These are phyloP conservation scores for Nematocida parisii DNA, from an alignment of 371 early-diverging fungal genomes.

Conservation along the genomic window DNA sequence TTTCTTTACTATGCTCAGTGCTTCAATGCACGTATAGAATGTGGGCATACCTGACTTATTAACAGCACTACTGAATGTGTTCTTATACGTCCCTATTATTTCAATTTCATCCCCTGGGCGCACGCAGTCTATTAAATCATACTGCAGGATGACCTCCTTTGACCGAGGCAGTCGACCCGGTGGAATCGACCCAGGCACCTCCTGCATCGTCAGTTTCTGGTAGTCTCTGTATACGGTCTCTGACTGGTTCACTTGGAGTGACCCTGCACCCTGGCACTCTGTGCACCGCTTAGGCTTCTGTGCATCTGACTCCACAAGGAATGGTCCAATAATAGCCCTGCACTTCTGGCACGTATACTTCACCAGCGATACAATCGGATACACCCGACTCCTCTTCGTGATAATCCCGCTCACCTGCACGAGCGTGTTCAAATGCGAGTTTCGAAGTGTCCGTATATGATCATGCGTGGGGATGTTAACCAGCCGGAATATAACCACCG, in stretches of 20 bases:
- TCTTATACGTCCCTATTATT: conserved; percentile 90
- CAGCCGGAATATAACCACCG: conserved; percentile 85
- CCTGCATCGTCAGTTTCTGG: conserved; percentile 92
- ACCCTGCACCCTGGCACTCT: conserved; percentile 86
- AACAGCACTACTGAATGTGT: conserved; percentile 78
- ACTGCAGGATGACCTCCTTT: conserved; percentile 84
- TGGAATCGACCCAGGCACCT: conserved; percentile 91
- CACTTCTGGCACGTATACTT: conserved; percentile 93
- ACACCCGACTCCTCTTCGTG: conserved; percentile 85
- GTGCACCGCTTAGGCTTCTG: conserved; percentile 81
- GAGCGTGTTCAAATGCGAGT: conserved; percentile 80
- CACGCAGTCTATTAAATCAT: conserved; percentile 92
- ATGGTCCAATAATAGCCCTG: conserved; percentile 85
- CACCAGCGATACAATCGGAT: conserved; percentile 90
- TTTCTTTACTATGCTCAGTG: conserved; percentile 80
- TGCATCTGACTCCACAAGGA: conserved; percentile 80
- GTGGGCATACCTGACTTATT: conserved; percentile 91
- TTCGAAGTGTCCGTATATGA: conserved; percentile 82
- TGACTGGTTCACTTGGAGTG: conserved; percentile 79
- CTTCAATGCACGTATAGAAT: conserved; percentile 89
- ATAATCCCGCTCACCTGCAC: conserved; percentile 90
- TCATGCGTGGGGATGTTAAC: conserved; percentile 80
- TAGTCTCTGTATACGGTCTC: conserved; percentile 94
- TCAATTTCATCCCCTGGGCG: conserved; percentile 97
- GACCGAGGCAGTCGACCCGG: conserved; percentile 91